A percentile compares a stretch with the other conserved stretches of the same genome.
phyloP scores from a whole-genome alignment of 2,329 filamentous ascomycete genomes.

The Aspergillus pseudoviridinutans region DNA sequence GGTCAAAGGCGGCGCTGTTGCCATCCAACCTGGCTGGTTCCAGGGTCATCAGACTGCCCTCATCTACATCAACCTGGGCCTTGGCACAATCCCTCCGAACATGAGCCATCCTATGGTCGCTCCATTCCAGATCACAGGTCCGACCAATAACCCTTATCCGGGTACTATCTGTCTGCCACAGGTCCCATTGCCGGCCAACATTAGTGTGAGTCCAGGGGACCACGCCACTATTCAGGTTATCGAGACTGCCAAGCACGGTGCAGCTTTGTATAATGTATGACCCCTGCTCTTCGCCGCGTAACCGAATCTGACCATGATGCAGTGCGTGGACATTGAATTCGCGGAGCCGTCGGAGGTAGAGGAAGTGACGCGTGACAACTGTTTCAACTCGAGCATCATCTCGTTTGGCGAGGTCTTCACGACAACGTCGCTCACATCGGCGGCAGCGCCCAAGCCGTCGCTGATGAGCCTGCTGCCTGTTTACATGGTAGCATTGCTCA shows the following conservation, averaged over 20 bases:
- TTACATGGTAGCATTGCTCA: conserved; percentile 21
- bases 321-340: conserved; percentile 96
- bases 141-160: conserved; percentile 76
- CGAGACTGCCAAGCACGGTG: conserved; percentile 78
- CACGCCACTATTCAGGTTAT: conserved; percentile 87
- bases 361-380: conserved; percentile 75
- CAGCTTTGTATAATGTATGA: conserved; percentile 73
- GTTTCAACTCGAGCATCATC: conserved; percentile 79
- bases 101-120: conserved; percentile 81
- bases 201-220: conserved; percentile 72
- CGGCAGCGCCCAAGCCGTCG: conserved; percentile 13
- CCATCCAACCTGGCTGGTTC: conserved; percentile 95
- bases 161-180: conserved; percentile 88
- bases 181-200: conserved; percentile 72
- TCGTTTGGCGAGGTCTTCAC: conserved; percentile 71
- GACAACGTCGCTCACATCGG: conserved; percentile 24
- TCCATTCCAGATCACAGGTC: conserved; percentile 78
- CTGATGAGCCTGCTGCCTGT: conserved; percentile 23
- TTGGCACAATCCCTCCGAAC: conserved; percentile 75
- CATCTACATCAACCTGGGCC: conserved; percentile 87
- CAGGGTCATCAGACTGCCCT: conserved; percentile 77
- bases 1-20: conserved; percentile 76
- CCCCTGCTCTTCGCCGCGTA: background rate
- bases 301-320: conserved; percentile 1
- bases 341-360: conserved; percentile 72